Conservation (phyloP, 345 rosid species). For the Sonneratia alba region DNA sequence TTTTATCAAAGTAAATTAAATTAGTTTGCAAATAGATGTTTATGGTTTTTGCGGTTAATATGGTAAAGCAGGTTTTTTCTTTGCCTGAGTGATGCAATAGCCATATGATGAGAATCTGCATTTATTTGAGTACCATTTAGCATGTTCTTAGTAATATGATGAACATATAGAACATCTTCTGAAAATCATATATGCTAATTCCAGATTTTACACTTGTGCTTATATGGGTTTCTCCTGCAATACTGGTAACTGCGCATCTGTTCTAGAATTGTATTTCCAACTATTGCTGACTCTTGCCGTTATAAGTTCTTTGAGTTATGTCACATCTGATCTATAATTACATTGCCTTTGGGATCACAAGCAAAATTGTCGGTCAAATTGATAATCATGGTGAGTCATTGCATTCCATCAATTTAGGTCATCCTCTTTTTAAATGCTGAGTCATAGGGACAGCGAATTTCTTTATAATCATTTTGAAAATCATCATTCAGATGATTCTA, state of each 20-base stretch:
- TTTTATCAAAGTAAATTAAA: background rate
- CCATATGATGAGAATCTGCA: background rate
- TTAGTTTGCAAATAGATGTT: background rate
- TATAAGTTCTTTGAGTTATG: background rate
- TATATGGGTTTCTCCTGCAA: background rate
- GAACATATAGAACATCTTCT: background rate
- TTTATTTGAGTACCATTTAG: background rate
- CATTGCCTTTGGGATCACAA: background rate
- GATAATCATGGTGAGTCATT: background rate
- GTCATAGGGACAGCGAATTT: background rate
- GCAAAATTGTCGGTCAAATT: background rate
- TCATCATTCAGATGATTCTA: background rate
- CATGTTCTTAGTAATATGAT: background rate
- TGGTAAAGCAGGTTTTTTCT: background rate
- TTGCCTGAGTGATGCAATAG: background rate
- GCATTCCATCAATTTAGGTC: background rate
- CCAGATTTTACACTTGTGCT: background rate
- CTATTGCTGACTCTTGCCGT: background rate
- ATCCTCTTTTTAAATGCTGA: background rate
- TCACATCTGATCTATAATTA: background rate
- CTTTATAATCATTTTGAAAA: background rate
- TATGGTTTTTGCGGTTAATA: background rate
- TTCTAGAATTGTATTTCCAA: background rate
- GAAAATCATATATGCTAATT: background rate
- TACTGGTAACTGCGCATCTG: background rate